A percentile compares a stretch with the other conserved stretches of the same genome.
phyloP scores from a whole-genome alignment of 805 yeast genomes.

The Myxozyma lipomycoides region DNA sequence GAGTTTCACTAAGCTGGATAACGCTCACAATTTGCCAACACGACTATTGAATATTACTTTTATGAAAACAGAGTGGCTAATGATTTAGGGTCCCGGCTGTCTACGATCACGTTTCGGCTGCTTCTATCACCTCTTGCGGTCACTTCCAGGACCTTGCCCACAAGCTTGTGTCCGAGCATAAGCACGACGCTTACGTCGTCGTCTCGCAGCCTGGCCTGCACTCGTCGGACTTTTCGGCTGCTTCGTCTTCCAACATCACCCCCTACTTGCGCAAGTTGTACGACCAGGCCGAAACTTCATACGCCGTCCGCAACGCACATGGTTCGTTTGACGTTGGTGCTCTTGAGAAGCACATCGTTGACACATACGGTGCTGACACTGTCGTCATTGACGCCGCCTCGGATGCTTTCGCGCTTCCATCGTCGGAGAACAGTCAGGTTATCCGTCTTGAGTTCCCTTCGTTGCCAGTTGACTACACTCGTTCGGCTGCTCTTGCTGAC shows the following conservation, averaged over 20 bases:
- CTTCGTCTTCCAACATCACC: slow-evolving; percentile 17
- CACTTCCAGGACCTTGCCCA: slow-evolving; percentile 25
- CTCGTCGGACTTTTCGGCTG: slow-evolving; percentile 29
- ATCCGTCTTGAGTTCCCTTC: slow-evolving; percentile 55
- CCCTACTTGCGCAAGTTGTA: slow-evolving; percentile 28
- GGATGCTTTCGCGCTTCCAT: slow-evolving; percentile 50
- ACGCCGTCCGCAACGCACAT: slow-evolving; percentile 29
- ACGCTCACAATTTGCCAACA: too few relatives aligned
- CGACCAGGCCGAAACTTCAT: slow-evolving; percentile 25
- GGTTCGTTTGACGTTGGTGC: slow-evolving; percentile 41
- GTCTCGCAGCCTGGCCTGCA: slow-evolving; percentile 45
- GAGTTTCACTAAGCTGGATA: too few relatives aligned
- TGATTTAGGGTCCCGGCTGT: slow-evolving; percentile 14
- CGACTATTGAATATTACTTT: too few relatives aligned
- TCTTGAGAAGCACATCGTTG: slow-evolving; percentile 43
- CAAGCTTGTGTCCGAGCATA: slow-evolving; percentile 24
- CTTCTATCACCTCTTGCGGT: slow-evolving; percentile 23
- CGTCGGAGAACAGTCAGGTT: slow-evolving; percentile 60
- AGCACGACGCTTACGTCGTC: slow-evolving; percentile 24
- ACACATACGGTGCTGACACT: slow-evolving; percentile 52
- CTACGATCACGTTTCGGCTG: slow-evolving; percentile 22
- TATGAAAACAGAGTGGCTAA: too few relatives aligned
- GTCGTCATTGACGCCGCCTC: slow-evolving; percentile 41
- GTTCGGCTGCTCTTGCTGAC: slow-evolving; percentile 27
- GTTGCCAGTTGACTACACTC: slow-evolving; percentile 39